Evolutionary conservation across 495 filamentous ascomycete species (phyloP), one percentile per base, ranked within the genome.

Genomic region (Mytilinidion resinicola): DNA sequence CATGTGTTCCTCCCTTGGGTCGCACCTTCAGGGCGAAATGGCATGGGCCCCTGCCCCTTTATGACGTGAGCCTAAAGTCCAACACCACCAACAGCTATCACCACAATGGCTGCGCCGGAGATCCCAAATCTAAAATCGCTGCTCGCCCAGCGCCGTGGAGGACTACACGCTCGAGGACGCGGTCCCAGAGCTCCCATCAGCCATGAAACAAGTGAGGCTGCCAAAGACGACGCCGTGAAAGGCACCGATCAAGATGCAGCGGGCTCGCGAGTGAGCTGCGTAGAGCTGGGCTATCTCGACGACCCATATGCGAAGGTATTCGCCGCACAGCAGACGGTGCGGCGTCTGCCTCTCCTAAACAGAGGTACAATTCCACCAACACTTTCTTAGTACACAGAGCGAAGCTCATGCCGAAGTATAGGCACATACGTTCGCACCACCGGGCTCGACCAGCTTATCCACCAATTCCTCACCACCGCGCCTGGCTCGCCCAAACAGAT

Each of bases 371-470:
- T 6, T 52, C 38, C 15, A 56, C 1, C 17, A 53, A 38, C 20
- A 25, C 17, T 39, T 15, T 53, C 49, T 48, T 38, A 9, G 3
- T 36, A 41, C 30, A 17, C 33, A n/a, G 48, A 50, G 25, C 33
- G 25, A 30, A 2, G 39, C 33, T 51, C 11, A 55, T 37, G 38
- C 12, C 30, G n/a, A 41, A 15, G 9, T 20, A 7, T 42, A 92
- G 90, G 92, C 38, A 97, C 93, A n/a, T 96, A 96, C 69, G 88
- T 92, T 30, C 84, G 93, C 62, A 96, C 92, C 21, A 83, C 81
- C 30, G 89, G 90, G 20, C 87, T 98, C 68, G 91, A 97, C 73
- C 73, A 72, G 39, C 82, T 98, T 21, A 83, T 97, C 56, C 69
- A 80, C 25, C 69, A 70, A 36, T 97, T 96, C 69, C 80, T 97